Evolutionary conservation across 2,329 filamentous ascomycete species (phyloP), one percentile per base, ranked within the genome.

Genomic region (Apiospora saccharicola): DNA sequence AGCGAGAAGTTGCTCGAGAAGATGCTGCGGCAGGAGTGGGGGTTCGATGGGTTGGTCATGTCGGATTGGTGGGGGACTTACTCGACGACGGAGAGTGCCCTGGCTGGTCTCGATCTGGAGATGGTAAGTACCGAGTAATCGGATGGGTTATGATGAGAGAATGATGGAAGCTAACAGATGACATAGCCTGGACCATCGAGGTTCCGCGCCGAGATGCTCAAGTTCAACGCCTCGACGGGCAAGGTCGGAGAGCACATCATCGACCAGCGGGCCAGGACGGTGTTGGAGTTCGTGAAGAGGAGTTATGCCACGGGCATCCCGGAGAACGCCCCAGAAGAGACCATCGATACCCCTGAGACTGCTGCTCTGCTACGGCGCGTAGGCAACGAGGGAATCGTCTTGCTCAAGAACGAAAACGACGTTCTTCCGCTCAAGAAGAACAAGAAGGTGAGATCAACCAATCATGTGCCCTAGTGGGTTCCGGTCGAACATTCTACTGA

Each of bases 391-490:
- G 90, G 90, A 4, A 90, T 94, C 12, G 92, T 94, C 1, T 85
- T 95, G 16, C 83, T 95, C 68, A 94, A 94, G 82, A 95, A 95
- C 75, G 87, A 93, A 16, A 86, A 87, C 49, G 84, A 84, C 19
- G 79, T 91, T 0, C 84, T 95, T 1, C 93, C 93, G 0, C 80
- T 92, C 4, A 87, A 87, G 46, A 91, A 90, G 77, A 84, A 89
- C 51, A 90, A 90, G 76, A 90, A 89, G 76, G 83, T 87, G 72
- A 70, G 75, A 51, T 16, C 14, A 37, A 13, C 16, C 47, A 37
- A 30, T 30, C 19, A 6, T 49, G 12, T n/a, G 34, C 8, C 10
- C 41, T 67, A 44, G 10, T 26, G 8, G n/a, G n/a, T n/a, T n/a
- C n/a, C n/a, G n/a, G n/a, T n/a, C n/a, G n/a, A n/a, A 26, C 0